Base-by-base conservation (phyloP, 352 stramenopile species). In the Pythium vanterpoolii region DNA sequence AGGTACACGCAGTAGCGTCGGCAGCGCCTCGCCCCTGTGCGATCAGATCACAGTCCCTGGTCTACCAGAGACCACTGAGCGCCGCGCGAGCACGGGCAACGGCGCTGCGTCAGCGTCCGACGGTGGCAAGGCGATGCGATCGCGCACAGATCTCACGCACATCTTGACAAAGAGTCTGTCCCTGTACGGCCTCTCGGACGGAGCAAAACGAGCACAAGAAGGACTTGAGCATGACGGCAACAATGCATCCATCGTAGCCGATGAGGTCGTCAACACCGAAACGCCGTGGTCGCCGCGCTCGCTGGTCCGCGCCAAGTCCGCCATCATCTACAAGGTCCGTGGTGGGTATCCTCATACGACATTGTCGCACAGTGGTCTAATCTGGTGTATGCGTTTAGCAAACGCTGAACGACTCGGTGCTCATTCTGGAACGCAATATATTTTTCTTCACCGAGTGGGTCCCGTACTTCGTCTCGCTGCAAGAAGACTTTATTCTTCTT, bases 251-350 rank as follows among this genome's bases (percentile, higher is more conserved):
- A 93, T 95, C 27, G 64, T 90, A 4, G 55, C 83, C 9, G 69
- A 89, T 14, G 75, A 86, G 36, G 71, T 75, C 18, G 34, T 59
- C 10, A 60, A 62, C 13, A 50, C 69, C 0, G 67, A 87, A 55
- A 90, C 78, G 43, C 83, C 85, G 27, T 95, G 85, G 85, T 90
- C 85, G 1, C 83, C 85, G n/a, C 89, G 89, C 44, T 90, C 81
- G 26, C 72, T 95, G n/a, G 81, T 86, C 5, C 77, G 85, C 34
- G 83, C 85, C 30, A 95, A 95, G 62, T 89, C 81, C 0, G 85
- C 83, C 5, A 92, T 95, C 49, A 84, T 95, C 33, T 95, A 95
- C 73, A 90, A 92, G 69, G 85, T 92, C 23, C 23, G 49, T 36
- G 2, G 0, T 38, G 26, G 33, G 48, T 16, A n/a, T 46, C n/a